Evolutionary conservation across 2,329 filamentous ascomycete genomes (phyloP).

Genomic region (Sporothrix pallida): DNA sequence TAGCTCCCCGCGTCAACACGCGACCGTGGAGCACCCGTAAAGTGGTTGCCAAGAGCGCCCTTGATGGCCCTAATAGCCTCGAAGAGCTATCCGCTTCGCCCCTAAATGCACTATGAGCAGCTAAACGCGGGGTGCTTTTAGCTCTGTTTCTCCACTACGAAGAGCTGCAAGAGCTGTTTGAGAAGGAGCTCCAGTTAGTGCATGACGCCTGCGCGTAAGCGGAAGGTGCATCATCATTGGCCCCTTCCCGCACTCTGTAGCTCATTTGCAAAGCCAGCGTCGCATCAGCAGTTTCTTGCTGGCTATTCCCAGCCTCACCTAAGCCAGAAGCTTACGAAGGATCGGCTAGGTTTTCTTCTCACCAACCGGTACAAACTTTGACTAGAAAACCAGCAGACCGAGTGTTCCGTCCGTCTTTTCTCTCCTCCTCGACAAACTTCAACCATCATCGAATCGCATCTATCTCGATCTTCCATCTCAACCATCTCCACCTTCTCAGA

Average conservation of each 20-base stretch:
- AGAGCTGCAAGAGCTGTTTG: not conserved
- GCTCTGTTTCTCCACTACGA: constrained; percentile 10
- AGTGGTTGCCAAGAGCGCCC: constrained; percentile 12
- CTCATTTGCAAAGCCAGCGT: not conserved
- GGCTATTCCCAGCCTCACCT: constrained; percentile 1
- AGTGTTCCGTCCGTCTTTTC: not conserved
- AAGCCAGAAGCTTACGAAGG: constrained; percentile 12
- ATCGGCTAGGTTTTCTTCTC: not conserved
- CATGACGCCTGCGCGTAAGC: not conserved
- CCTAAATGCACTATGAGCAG: not conserved
- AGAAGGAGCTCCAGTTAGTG: constrained; percentile 7
- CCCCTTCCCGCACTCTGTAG: not conserved
- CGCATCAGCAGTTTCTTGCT: not conserved
- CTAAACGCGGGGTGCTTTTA: not conserved
- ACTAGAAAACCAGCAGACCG: not conserved
- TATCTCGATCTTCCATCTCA: not conserved
- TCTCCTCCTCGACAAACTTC: not conserved
- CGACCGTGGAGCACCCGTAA: not conserved
- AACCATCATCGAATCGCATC: not conserved
- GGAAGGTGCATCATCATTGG: constrained; percentile 1
- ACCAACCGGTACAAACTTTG: not conserved
- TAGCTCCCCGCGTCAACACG: constrained; percentile 14
- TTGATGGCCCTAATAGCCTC: not conserved
- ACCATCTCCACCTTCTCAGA: not conserved
- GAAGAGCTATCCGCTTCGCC: not conserved